Conservation (phyloP, 75 land plant genomes). For the Ceratopteris richardii region DNA sequence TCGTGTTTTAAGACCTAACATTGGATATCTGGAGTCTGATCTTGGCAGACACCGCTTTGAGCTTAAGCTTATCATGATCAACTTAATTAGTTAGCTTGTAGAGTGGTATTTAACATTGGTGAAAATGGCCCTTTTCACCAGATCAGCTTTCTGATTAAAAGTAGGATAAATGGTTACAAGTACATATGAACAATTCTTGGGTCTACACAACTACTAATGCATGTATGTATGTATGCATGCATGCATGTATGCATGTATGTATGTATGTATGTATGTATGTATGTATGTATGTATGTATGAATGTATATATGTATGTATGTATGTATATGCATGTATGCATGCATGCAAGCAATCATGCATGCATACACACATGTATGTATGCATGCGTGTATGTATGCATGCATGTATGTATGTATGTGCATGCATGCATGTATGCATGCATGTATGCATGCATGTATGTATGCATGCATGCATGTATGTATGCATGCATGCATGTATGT, state of each 20-base stretch:
- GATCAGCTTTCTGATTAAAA: too few relatives aligned
- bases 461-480: not conserved
- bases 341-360: too few relatives aligned
- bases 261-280: not conserved
- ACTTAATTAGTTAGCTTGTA: too few relatives aligned
- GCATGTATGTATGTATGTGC: not conserved
- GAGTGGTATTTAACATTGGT: too few relatives aligned
- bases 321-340: not conserved
- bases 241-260: slow-evolving; percentile 2
- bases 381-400: not conserved
- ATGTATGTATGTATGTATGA: not conserved
- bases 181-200: too few relatives aligned
- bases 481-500: not conserved
- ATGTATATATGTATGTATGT: not conserved
- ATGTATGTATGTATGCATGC: not conserved
- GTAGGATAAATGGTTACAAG: too few relatives aligned
- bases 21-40: too few relatives aligned
- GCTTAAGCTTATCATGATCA: too few relatives aligned
- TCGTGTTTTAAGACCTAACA: too few relatives aligned
- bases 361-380: not conserved
- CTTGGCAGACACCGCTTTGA: too few relatives aligned
- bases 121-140: too few relatives aligned
- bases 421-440: not conserved
- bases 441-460: not conserved
- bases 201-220: not conserved